A percentile compares a stretch with the other conserved stretches of the same genome.
Evolutionary conservation across 2,329 filamentous ascomycete genomes (phyloP).

Genomic region (Raffaelea ambrosiae): DNA sequence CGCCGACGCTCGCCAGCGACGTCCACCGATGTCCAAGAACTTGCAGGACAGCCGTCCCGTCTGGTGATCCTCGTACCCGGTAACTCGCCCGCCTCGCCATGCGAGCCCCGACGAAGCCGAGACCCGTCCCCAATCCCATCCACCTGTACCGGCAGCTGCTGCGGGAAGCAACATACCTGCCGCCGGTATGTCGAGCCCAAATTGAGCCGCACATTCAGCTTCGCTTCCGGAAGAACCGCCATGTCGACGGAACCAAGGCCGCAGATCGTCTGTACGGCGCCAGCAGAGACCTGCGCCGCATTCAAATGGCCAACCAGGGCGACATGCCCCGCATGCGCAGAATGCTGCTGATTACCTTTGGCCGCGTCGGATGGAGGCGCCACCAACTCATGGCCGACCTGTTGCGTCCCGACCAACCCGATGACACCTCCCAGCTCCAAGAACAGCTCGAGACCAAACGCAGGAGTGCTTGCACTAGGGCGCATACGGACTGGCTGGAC

Average conservation of each 20-base stretch:
- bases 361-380: constrained; percentile 41
- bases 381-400: constrained; percentile 36
- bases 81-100: no score
- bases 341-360: constrained; percentile 43
- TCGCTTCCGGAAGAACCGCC: constrained; percentile 35
- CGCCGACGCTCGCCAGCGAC: no score
- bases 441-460: no score
- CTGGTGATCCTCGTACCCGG: no score
- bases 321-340: constrained; percentile 35
- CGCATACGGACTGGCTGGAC: constrained; percentile 32
- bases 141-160: constrained; percentile 52
- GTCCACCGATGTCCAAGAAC: no score
- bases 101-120: no score
- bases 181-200: constrained; percentile 37
- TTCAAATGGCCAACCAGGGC: constrained; percentile 47
- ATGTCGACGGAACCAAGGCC: constrained; percentile 13
- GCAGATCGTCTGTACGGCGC: constrained; percentile 29
- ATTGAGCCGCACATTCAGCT: constrained; percentile 32
- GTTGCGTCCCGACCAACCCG: constrained; percentile 23
- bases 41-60: no score
- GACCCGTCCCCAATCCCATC: constrained; percentile 20
- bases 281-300: constrained; percentile 31
- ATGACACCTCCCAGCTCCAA: constrained; percentile 32
- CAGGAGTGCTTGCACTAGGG: neutral
- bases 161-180: constrained; percentile 53